Base-by-base conservation (phyloP, 257 asterid species). In the Dorcoceras hygrometricum region DNA sequence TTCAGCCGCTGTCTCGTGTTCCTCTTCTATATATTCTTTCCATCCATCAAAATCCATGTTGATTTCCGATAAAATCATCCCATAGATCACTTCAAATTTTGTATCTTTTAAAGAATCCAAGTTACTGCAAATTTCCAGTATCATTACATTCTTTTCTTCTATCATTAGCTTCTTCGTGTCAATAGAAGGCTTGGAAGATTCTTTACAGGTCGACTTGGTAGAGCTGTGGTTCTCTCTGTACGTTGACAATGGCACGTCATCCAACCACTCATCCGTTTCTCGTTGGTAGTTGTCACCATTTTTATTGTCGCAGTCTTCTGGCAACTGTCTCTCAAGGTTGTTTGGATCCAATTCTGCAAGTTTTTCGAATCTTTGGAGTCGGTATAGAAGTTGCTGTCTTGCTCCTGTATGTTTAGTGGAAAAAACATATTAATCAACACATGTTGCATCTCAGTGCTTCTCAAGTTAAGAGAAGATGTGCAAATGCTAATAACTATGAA, bases 301-400 rank as follows among this genome's bases (percentile, higher is more conserved):
- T 4, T 46, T 18, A 46, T 5, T 46, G 27, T 80, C 86, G 7
- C 86, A 79, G 65, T 73, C 87, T 71, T 86, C 89, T 46, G 82
- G 62, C 74, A 86, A 73, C 63, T 80, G 80, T 66, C 86, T 84
- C 79, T 89, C 95, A 0, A 89, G 98, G 53, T 92, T 96, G 24
- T 87, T 63, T 1, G 97, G 96, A 70, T 89, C 94, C 68, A 92
- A 67, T 63, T 85, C 95, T 1, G 95, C 97, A 1, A 92, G 86
- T 55, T 68, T 82, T 74, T 87, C 97, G 16, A 89, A 92, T 56
- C 97, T 81, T 16, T 82, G 75, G 24, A 92, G 97, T 81, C 88
- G 78, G 79, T 66, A 23, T 53, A 89, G n/a, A 16, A 92, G 97
- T 70, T 86, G 87, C 72, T 87, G 88, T 28, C 86, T 87, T 63